A percentile compares a stretch with the other conserved stretches of the same genome.
phyloP scores from a whole-genome alignment of 164 flowering plant genomes.

The Berberis vulgaris region DNA sequence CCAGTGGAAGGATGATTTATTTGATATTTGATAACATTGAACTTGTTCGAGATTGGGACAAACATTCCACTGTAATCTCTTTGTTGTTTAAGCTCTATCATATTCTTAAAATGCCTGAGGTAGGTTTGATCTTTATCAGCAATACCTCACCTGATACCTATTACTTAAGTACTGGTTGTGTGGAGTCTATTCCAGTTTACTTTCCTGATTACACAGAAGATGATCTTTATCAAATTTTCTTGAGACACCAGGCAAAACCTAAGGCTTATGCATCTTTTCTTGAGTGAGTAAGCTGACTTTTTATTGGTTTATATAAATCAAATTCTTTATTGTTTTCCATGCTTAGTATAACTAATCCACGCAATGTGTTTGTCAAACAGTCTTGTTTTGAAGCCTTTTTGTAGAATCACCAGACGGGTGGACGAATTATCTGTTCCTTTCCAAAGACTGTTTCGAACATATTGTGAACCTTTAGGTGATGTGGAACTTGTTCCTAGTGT shows the following conservation, averaged over 20 bases:
- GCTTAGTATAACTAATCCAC: background rate
- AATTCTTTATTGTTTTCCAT: background rate
- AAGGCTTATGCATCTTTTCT: constrained; percentile 81
- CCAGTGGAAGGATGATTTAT: constrained; percentile 64
- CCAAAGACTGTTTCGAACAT: constrained; percentile 45
- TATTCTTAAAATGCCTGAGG: constrained; percentile 66
- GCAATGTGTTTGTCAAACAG: constrained; percentile 34
- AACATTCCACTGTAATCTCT: constrained; percentile 46
- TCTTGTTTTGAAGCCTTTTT: constrained; percentile 62
- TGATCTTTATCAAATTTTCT: constrained; percentile 60
- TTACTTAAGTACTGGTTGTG: constrained; percentile 46
- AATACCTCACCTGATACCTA: constrained; percentile 59
- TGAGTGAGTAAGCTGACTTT: constrained; percentile 39
- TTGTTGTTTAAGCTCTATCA: constrained; percentile 58
- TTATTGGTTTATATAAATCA: background rate
- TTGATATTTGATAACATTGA: constrained; percentile 78
- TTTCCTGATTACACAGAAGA: constrained; percentile 77
- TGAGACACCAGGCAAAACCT: constrained; percentile 54
- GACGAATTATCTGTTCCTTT: constrained; percentile 65
- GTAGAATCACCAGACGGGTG: constrained; percentile 60
- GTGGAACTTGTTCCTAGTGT: constrained; percentile 36
- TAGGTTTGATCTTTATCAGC: constrained; percentile 76
- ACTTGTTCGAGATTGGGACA: constrained; percentile 78
- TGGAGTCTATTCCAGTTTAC: constrained; percentile 54
- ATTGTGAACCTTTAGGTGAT: constrained; percentile 68